Evolutionary conservation across 306 rosid species (phyloP).

Genomic region (Ochetophila trinervis): DNA sequence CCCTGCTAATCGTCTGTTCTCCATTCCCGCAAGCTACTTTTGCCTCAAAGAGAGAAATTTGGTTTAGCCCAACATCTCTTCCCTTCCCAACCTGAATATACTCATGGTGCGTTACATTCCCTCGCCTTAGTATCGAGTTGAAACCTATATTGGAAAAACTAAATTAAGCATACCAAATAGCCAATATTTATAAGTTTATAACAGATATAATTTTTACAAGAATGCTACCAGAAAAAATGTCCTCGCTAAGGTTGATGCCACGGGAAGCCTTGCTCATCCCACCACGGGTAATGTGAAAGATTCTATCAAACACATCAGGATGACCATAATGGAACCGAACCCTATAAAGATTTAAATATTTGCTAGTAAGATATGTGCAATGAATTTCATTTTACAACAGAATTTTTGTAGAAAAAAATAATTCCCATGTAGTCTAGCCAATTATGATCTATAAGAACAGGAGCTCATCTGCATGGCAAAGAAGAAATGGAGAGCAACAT

Average conservation of each 20-base stretch:
- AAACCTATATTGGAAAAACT: conserved; percentile 50
- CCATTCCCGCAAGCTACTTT: conserved; percentile 98
- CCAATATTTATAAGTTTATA: neutral
- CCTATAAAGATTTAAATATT: conserved; percentile 40
- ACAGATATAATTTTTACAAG: neutral
- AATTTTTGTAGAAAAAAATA: neutral
- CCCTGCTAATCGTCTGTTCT: conserved; percentile 91
- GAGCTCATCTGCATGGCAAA: neutral
- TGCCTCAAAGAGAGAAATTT: conserved; percentile 94
- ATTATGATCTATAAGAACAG: neutral
- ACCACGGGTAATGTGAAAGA: conserved; percentile 96
- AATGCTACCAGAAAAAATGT: conserved; percentile 89
- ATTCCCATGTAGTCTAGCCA: neutral
- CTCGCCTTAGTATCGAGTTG: conserved; percentile 86
- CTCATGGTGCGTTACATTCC: conserved; percentile 93
- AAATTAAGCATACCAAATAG: conserved; percentile 23
- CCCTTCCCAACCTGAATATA: conserved; percentile 98
- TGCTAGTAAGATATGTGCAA: neutral
- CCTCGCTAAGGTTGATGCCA: conserved; percentile 93
- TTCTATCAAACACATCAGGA: conserved; percentile 97
- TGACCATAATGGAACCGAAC: conserved; percentile 98
- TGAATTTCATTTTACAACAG: neutral
- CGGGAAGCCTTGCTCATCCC: conserved; percentile 99
- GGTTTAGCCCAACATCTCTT: conserved; percentile 96
- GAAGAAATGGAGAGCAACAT: neutral